phyloP scores from a whole-genome alignment of 768 basidiomycete genomes.

The Lactarius tabidus region DNA sequence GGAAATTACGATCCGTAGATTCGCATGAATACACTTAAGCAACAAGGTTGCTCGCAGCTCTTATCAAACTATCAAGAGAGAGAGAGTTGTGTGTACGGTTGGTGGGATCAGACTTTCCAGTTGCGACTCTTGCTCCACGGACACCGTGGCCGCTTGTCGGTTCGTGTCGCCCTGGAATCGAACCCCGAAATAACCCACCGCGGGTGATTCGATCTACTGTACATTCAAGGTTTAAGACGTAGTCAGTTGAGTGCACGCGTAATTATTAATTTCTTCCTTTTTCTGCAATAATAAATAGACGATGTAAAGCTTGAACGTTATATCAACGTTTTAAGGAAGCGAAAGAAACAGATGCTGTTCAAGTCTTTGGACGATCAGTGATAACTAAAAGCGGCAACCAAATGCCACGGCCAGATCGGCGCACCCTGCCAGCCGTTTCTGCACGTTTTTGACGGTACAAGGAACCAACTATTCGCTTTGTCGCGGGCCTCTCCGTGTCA shows the following conservation, averaged over 20 bases:
- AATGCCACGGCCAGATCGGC: not conserved
- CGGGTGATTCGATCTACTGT: not conserved
- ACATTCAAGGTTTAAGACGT: not conserved
- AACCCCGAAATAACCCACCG: not conserved
- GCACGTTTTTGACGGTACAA: not conserved
- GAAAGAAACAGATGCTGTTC: not conserved
- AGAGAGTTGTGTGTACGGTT: not conserved
- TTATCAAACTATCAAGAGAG: conserved; percentile 13
- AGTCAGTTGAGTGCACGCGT: not conserved
- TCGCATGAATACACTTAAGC: conserved; percentile 1
- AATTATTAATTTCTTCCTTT: not conserved
- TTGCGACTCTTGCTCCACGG: not conserved
- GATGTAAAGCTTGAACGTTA: not conserved
- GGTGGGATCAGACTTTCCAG: conserved; percentile 5
- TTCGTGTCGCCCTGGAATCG: conserved; percentile 8
- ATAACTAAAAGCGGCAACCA: not conserved
- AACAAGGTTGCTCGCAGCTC: conserved; percentile 6
- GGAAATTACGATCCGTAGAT: not conserved
- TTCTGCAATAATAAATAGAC: not conserved
- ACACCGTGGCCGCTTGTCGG: not conserved
- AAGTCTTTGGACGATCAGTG: not conserved
- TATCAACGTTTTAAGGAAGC: not conserved
- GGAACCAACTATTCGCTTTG: not conserved
- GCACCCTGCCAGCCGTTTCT: not conserved
- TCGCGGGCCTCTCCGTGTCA: not conserved